These are phyloP conservation scores for Aspergillus terreus DNA, from an alignment of 2,329 filamentous ascomycete genomes.

Conservation along the genomic window DNA sequence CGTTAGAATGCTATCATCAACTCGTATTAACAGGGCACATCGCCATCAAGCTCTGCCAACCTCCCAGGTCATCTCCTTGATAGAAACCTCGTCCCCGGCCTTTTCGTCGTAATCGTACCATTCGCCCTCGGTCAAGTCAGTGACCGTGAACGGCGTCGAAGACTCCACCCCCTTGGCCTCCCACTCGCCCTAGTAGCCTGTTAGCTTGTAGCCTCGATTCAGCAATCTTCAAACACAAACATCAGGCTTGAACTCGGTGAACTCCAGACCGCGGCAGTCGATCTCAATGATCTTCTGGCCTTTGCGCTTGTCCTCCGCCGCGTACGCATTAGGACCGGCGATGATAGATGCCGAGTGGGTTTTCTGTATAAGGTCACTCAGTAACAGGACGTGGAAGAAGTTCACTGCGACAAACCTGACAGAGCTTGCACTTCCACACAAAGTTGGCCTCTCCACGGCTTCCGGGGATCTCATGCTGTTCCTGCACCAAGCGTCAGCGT, in stretches of 20 bases:
- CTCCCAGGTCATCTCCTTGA: slow-evolving; percentile 85
- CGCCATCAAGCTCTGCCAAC: slow-evolving; percentile 63
- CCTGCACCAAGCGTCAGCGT: slow-evolving; percentile 48
- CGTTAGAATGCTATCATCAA: slow-evolving; percentile 8
- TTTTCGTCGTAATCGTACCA: slow-evolving; percentile 99
- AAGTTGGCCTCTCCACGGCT: slow-evolving; percentile 97
- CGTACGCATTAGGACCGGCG: slow-evolving; percentile 67
- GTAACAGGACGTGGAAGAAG: background rate
- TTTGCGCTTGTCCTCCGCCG: slow-evolving; percentile 52
- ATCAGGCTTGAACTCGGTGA: slow-evolving; percentile 85
- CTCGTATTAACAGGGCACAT: background rate
- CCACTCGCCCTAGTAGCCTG: slow-evolving; percentile 71
- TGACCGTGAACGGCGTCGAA: slow-evolving; percentile 71
- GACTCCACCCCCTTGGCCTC: slow-evolving; percentile 78
- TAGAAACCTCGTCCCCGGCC: slow-evolving; percentile 82
- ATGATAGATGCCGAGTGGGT: slow-evolving; percentile 72
- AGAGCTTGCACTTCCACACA: slow-evolving; percentile 99
- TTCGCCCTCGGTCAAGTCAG: slow-evolving; percentile 84
- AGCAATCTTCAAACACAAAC: slow-evolving; percentile 46
- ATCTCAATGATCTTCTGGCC: slow-evolving; percentile 79
- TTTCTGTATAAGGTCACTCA: slow-evolving; percentile 23
- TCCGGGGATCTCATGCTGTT: slow-evolving; percentile 84
- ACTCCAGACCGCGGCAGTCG: slow-evolving; percentile 91
- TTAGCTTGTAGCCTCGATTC: background rate
- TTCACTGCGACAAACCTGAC: slow-evolving; percentile 64